Percentiles rank a stretch among this genome's conserved stretches.
These are phyloP conservation scores for Penicillium carneum DNA, from an alignment of 2,329 filamentous ascomycete genomes.

Conservation along the genomic window DNA sequence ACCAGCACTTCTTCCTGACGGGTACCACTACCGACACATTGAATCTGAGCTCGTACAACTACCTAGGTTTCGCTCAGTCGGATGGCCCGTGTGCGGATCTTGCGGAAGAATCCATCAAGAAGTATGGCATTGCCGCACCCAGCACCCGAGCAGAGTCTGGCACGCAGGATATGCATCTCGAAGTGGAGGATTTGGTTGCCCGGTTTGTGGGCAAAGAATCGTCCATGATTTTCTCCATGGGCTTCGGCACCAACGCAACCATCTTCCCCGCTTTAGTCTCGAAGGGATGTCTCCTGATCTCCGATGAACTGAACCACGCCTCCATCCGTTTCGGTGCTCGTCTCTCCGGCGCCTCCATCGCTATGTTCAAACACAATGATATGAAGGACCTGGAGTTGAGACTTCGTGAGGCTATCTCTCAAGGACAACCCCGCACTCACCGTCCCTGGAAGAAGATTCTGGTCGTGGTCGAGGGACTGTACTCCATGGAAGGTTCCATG, in stretches of 20 bases:
- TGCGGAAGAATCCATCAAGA: constrained; percentile 82
- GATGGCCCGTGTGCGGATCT: constrained; percentile 95
- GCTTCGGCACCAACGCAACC: constrained; percentile 92
- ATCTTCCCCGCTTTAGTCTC: constrained; percentile 90
- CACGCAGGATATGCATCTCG: constrained; percentile 83
- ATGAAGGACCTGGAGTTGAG: constrained; percentile 85
- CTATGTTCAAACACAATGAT: constrained; percentile 97
- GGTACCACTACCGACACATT: constrained; percentile 92
- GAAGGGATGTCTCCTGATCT: constrained; percentile 93
- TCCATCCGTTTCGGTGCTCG: constrained; percentile 95
- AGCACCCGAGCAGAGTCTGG: constrained; percentile 85
- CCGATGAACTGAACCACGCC: constrained; percentile 95
- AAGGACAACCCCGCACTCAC: constrained; percentile 97
- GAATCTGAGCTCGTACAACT: constrained; percentile 99
- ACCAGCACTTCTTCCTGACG: constrained; percentile 85
- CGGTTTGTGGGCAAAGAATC: constrained; percentile 92
- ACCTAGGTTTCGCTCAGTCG: constrained; percentile 96
- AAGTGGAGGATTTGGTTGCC: constrained; percentile 89
- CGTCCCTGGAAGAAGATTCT: constrained; percentile 99
- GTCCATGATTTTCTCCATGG: constrained; percentile 98
- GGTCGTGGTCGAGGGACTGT: constrained; percentile 92
- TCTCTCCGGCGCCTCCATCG: constrained; percentile 91
- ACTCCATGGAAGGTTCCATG: constrained; percentile 99
- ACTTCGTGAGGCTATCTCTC: constrained; percentile 89
- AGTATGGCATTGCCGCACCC: constrained; percentile 81